Evolutionary conservation across 495 filamentous ascomycete genomes (phyloP).

Genomic region (Hypoxylon subgilvum): DNA sequence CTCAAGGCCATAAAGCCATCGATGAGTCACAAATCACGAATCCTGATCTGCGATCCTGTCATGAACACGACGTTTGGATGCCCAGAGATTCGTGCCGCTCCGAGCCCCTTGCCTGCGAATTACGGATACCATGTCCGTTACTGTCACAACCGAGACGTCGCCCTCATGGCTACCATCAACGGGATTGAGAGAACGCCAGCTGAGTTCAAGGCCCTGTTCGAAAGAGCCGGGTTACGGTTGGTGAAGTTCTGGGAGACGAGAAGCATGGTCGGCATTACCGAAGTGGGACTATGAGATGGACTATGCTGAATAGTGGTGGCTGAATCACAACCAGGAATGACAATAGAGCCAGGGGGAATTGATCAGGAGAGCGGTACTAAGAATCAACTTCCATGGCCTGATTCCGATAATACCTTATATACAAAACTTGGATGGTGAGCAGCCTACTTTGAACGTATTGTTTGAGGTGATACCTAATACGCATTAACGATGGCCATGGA

Average conservation of each 20-base stretch:
- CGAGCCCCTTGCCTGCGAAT: constrained; percentile 38
- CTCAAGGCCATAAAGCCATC: constrained; percentile 21
- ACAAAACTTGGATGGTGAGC: no score
- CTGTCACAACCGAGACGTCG: constrained; percentile 40
- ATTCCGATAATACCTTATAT: no score
- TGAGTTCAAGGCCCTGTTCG: not conserved
- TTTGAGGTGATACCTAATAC: no score
- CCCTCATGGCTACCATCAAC: constrained; percentile 42
- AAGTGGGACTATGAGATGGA: no score
- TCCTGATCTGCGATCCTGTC: constrained; percentile 43
- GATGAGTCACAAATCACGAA: constrained; percentile 38
- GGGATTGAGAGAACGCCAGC: constrained; percentile 41
- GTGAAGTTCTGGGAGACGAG: not conserved
- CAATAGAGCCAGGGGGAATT: no score
- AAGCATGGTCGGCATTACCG: not conserved
- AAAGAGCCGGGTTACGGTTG: not conserved
- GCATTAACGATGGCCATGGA: no score
- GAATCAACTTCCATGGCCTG: no score
- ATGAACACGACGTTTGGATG: constrained; percentile 45
- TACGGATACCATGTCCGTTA: constrained; percentile 36
- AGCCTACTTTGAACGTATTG: no score
- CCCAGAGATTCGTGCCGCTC: constrained; percentile 30
- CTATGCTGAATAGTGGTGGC: no score
- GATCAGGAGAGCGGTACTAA: no score
- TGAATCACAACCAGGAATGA: no score